Evolutionary conservation across 495 filamentous ascomycete species (phyloP).

Genomic region (Opeltia flavorubescens): DNA sequence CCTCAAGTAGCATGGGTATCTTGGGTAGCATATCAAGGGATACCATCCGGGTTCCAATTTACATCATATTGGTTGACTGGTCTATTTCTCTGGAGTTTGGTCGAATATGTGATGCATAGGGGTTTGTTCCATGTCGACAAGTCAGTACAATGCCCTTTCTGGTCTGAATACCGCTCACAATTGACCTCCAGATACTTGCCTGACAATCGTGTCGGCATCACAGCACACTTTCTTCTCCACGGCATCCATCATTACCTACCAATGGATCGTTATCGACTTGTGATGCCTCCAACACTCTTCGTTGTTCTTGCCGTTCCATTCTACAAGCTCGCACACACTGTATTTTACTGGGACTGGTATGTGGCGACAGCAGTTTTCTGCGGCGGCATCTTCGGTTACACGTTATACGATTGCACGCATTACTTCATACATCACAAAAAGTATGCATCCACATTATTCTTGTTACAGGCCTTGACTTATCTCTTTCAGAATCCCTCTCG

Average conservation of each 20-base stretch:
- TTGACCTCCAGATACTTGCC: constrained; percentile 54
- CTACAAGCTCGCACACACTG: constrained; percentile 76
- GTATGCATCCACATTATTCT: constrained; percentile 29
- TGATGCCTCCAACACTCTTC: constrained; percentile 93
- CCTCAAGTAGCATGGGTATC: constrained; percentile 65
- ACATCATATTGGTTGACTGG: constrained; percentile 49
- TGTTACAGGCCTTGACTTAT: constrained; percentile 7
- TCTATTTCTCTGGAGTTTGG: constrained; percentile 67
- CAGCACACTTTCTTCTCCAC: constrained; percentile 85
- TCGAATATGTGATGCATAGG: constrained; percentile 84
- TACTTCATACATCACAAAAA: constrained; percentile 99
- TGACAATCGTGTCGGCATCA: constrained; percentile 80
- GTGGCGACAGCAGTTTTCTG: constrained; percentile 63
- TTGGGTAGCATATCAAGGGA: constrained; percentile 46
- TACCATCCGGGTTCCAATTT: constrained; percentile 29
- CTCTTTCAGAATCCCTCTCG: constrained; percentile 43
- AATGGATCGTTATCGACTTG: constrained; percentile 92
- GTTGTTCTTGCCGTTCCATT: constrained; percentile 73
- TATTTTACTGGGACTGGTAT: constrained; percentile 80
- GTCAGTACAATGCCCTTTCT: constrained; percentile 34
- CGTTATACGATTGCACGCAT: constrained; percentile 93
- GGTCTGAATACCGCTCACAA: not conserved
- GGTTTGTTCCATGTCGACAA: constrained; percentile 89
- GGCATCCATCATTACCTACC: constrained; percentile 97
- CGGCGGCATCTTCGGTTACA: constrained; percentile 89